phyloP scores from a whole-genome alignment of 2,329 filamentous ascomycete genomes.

The Colletotrichum sp. region DNA sequence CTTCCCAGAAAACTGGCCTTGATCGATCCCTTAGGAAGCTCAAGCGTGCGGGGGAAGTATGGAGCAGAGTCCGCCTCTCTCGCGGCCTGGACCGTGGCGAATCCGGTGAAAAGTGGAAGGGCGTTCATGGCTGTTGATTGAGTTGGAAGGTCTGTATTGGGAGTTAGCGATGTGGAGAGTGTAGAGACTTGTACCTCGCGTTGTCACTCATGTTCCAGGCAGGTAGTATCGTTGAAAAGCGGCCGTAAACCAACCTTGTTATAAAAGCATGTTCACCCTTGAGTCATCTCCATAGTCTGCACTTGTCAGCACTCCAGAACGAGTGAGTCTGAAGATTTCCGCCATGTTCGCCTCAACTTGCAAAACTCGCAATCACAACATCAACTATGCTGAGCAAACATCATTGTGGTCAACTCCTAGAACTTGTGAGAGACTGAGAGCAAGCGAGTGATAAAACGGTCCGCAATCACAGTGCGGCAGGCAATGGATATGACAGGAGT shows the following conservation, averaged over 20 bases:
- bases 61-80: neutral
- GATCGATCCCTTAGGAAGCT: neutral
- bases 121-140: neutral
- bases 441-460: neutral
- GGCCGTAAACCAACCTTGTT: neutral
- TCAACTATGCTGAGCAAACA: neutral
- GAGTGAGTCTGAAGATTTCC: neutral
- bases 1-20: neutral
- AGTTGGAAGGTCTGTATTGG: neutral
- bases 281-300: neutral
- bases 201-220: neutral
- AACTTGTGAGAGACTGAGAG: neutral
- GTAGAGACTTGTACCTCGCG: neutral
- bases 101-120: neutral
- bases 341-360: fast-evolving
- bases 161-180: neutral
- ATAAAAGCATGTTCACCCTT: neutral
- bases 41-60: neutral
- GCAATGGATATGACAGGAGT: neutral
- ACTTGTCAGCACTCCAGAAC: neutral
- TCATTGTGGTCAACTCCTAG: neutral
- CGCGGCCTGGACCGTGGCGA: neutral
- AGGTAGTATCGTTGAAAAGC: fast-evolving
- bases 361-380: neutral
- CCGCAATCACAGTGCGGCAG: neutral